Percentiles rank a stretch among this genome's conserved stretches.
Conservation (phyloP, 176 grass and related monocot species). For the Areca catechu region DNA sequence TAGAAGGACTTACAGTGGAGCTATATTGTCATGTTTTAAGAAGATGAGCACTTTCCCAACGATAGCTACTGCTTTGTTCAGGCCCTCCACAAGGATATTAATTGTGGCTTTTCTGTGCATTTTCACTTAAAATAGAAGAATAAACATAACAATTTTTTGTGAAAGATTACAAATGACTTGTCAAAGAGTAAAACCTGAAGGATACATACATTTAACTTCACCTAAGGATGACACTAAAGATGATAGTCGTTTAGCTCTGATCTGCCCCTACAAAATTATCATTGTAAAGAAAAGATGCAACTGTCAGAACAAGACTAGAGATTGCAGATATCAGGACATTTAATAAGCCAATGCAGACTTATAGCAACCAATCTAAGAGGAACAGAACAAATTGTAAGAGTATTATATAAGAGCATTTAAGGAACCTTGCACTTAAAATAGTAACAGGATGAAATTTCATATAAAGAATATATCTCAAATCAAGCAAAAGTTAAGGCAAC, state of each 20-base stretch:
- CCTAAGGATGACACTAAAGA: slow-evolving; percentile 44
- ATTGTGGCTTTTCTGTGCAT: slow-evolving; percentile 55
- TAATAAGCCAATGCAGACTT: no score
- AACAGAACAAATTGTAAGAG: no score
- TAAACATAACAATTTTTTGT: neutral
- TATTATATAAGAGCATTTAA: no score
- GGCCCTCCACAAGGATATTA: slow-evolving; percentile 50
- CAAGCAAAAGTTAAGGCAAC: no score
- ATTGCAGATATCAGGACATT: no score
- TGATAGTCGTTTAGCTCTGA: slow-evolving; percentile 50
- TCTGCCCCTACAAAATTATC: slow-evolving; percentile 33
- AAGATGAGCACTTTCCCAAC: slow-evolving; percentile 60
- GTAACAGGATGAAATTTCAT: no score
- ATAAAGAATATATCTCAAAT: no score
- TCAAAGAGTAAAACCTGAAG: slow-evolving; percentile 2
- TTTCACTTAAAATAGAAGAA: slow-evolving; percentile 52
- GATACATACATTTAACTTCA: slow-evolving; percentile 55
- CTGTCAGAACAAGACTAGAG: no score
- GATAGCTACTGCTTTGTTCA: slow-evolving; percentile 58
- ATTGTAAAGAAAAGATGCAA: neutral
- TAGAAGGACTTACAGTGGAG: slow-evolving; percentile 64
- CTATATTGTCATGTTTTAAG: slow-evolving; percentile 63
- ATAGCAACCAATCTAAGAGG: no score
- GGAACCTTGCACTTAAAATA: no score
- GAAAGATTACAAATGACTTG: neutral